Evolutionary conservation across 1,284 basidiomycete species (phyloP).

Genomic region (Cerioporus squamosus): DNA sequence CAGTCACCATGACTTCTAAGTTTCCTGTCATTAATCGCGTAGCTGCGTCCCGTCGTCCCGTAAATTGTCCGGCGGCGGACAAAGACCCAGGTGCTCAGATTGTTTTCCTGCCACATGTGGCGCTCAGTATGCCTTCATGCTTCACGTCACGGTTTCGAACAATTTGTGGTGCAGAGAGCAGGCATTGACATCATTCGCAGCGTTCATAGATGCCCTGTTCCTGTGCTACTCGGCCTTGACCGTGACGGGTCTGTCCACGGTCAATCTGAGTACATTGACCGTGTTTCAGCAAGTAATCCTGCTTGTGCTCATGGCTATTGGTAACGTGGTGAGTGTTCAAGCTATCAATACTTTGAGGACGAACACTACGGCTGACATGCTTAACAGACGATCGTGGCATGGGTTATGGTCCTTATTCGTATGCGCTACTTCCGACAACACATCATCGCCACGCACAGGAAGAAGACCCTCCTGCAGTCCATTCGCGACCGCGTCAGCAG

Average conservation of each 20-base stretch:
- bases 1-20: no score
- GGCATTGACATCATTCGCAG: slow-evolving; percentile 2
- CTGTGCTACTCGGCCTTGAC: slow-evolving; percentile 71
- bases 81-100: no score
- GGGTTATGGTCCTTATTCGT: slow-evolving; percentile 58
- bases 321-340: slow-evolving; percentile 41
- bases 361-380: no score
- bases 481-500: slow-evolving; percentile 15
- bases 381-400: slow-evolving; percentile 47
- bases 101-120: no score
- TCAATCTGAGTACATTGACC: slow-evolving; percentile 57
- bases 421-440: slow-evolving; percentile 53
- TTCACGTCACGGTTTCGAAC: no score
- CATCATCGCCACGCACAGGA: slow-evolving; percentile 24
- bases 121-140: no score
- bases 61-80: no score
- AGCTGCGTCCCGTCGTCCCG: no score
- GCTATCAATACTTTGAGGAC: no score
- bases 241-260: slow-evolving; percentile 56
- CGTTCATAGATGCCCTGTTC: slow-evolving; percentile 63
- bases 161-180: no score
- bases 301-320: slow-evolving; percentile 51
- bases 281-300: slow-evolving; percentile 63
- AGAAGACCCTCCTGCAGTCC: slow-evolving; percentile 18
- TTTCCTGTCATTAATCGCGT: no score